phyloP scores from a whole-genome alignment of 441 rosid species.

The Euphorbia celastroides region DNA sequence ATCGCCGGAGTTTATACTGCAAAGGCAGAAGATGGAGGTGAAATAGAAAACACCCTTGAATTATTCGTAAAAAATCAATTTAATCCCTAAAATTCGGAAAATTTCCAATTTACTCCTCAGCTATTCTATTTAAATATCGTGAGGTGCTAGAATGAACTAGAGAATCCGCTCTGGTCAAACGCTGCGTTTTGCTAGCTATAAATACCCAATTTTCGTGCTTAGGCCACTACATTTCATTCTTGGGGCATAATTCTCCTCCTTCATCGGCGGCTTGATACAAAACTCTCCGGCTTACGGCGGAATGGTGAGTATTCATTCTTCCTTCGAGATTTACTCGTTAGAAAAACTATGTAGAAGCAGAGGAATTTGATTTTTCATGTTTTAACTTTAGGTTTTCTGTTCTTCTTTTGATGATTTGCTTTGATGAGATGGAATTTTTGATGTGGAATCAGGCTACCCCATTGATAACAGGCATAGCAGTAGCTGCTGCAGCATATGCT shows the following conservation, averaged over 20 bases:
- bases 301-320: slow-evolving; percentile 11
- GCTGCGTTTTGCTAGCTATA: background rate
- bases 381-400: background rate
- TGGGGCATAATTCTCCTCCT: background rate
- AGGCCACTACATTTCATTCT: background rate
- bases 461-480: slow-evolving; percentile 51
- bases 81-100: too few relatives aligned
- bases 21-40: background rate
- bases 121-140: too few relatives aligned
- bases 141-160: too few relatives aligned
- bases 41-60: background rate
- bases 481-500: slow-evolving; percentile 65
- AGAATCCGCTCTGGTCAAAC: too few relatives aligned
- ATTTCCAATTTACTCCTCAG: too few relatives aligned
- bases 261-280: background rate
- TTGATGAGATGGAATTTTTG: background rate
- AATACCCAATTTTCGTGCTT: background rate
- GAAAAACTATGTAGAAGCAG: background rate
- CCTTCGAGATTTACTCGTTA: background rate
- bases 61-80: too few relatives aligned
- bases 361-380: background rate
- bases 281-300: background rate
- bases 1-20: background rate
- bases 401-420: background rate
- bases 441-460: slow-evolving; percentile 43